These are phyloP conservation scores for Croton setiger DNA, from an alignment of 441 rosid species.

Conservation along the genomic window DNA sequence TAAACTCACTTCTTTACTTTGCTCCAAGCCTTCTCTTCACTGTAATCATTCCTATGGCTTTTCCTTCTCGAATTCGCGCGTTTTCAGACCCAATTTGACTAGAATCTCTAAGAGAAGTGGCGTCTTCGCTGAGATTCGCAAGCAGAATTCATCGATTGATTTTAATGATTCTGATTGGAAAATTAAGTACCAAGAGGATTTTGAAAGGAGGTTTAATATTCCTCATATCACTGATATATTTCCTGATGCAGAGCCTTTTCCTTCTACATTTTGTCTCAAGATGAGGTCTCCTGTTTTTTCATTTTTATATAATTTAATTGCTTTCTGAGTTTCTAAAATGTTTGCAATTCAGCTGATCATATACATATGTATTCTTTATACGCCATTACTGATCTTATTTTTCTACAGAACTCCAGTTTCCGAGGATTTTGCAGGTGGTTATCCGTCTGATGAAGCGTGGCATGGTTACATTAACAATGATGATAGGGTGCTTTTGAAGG, in stretches of 20 bases:
- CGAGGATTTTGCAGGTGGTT: conserved; percentile 67
- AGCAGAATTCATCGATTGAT: conserved; percentile 30
- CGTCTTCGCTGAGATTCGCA: conserved; percentile 22
- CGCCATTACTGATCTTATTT: not conserved
- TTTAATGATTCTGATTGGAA: conserved; percentile 79
- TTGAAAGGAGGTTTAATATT: conserved; percentile 61
- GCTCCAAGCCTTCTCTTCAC: conserved; percentile 6
- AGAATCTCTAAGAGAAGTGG: conserved; percentile 6
- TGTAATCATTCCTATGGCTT: conserved; percentile 9
- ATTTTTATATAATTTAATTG: not conserved
- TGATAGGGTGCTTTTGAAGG: conserved; percentile 97
- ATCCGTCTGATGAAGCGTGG: conserved; percentile 96
- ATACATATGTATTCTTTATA: not conserved
- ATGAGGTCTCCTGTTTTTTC: conserved; percentile 53
- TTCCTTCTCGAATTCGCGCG: conserved; percentile 14
- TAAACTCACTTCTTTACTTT: conserved; percentile 17
- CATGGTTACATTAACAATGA: conserved; percentile 88
- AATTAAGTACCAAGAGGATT: conserved; percentile 55
- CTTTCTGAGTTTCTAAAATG: too few species aligned
- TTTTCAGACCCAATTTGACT: conserved; percentile 12
- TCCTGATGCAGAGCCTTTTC: conserved; percentile 61
- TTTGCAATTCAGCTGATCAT: not conserved
- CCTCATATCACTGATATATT: conserved; percentile 81
- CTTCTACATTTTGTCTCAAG: conserved; percentile 85
- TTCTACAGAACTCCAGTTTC: conserved; percentile 61